Conservation (phyloP, 192 early-diverging fungal genomes). For the Backusella psychrophila region DNA sequence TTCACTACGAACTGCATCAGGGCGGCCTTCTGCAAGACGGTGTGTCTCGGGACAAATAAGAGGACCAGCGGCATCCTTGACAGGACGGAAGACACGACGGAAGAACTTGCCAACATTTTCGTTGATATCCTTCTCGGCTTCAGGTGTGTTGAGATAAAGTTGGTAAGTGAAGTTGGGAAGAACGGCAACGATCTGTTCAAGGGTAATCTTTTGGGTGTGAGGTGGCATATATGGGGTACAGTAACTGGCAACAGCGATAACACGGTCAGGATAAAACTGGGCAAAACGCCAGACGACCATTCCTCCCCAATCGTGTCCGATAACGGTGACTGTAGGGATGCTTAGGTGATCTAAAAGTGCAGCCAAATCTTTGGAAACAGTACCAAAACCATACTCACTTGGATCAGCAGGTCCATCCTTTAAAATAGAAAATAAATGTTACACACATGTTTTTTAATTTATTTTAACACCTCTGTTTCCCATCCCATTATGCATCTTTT, state of each 20-base stretch:
- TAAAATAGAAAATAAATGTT: not conserved
- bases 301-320: constrained; percentile 75
- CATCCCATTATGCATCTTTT: not conserved
- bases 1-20: constrained; percentile 6
- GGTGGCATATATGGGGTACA: constrained; percentile 56
- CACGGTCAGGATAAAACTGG: constrained; percentile 58
- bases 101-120: constrained; percentile 34
- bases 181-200: constrained; percentile 44
- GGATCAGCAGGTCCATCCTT: constrained; percentile 22
- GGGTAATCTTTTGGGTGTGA: constrained; percentile 23
- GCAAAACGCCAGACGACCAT: constrained; percentile 51
- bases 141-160: constrained; percentile 30
- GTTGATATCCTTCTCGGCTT: constrained; percentile 46
- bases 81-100: constrained; percentile 27
- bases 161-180: constrained; percentile 57
- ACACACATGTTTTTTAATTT: not conserved
- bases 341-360: constrained; percentile 57
- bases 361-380: constrained; percentile 49
- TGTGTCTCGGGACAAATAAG: constrained; percentile 18
- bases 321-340: constrained; percentile 46
- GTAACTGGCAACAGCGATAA: constrained; percentile 46
- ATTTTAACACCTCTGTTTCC: not conserved
- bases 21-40: constrained; percentile 17
- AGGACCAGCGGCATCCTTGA: constrained; percentile 6
- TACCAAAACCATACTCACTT: constrained; percentile 45